These are phyloP conservation scores for Dryas octopetala DNA, from an alignment of 306 rosid genomes.

Conservation along the genomic window DNA sequence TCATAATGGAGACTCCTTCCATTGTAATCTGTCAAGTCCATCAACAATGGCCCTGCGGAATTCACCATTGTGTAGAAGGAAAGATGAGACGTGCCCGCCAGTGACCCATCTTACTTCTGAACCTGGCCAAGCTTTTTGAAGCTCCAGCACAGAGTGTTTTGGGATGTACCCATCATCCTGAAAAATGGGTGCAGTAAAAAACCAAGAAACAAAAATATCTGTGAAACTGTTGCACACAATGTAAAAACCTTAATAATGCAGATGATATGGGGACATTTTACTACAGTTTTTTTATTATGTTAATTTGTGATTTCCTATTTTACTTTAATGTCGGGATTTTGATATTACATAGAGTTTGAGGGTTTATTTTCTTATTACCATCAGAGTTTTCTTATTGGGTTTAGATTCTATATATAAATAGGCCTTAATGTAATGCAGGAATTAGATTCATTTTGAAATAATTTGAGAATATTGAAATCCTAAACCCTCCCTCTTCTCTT, in stretches of 20 bases:
- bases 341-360: no score
- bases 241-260: neutral
- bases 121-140: constrained; percentile 95
- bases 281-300: no score
- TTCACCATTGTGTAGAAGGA: constrained; percentile 78
- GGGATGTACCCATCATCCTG: constrained; percentile 98
- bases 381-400: no score
- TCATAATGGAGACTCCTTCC: constrained; percentile 73
- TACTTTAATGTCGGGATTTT: no score
- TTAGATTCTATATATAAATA: no score
- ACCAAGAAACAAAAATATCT: neutral
- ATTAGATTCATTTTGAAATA: no score
- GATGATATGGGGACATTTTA: no score
- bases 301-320: no score
- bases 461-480: no score
- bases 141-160: constrained; percentile 81
- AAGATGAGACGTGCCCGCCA: constrained; percentile 94
- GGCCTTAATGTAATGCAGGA: no score
- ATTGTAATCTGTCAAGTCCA: constrained; percentile 67
- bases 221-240: neutral
- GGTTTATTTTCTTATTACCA: no score
- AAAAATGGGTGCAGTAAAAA: constrained; percentile 4
- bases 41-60: constrained; percentile 88
- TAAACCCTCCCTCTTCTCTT: no score
- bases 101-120: constrained; percentile 99